These are phyloP conservation scores for Eudorina sp. DNA, from an alignment of 139 green algal genomes.

Conservation along the genomic window DNA sequence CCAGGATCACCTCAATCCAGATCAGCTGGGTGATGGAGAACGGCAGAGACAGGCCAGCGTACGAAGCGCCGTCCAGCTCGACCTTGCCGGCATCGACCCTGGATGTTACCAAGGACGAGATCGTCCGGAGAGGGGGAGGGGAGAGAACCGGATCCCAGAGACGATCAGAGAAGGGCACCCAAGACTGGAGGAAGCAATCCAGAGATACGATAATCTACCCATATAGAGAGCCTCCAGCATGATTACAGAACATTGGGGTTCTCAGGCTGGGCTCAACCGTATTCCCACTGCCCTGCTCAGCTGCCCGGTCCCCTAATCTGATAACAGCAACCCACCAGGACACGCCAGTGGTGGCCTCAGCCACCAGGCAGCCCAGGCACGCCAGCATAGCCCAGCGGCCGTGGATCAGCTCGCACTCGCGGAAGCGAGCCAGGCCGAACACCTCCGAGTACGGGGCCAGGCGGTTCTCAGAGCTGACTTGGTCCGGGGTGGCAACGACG, in stretches of 20 bases:
- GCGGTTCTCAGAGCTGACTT: slow-evolving; percentile 59
- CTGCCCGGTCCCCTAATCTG: too few relatives aligned
- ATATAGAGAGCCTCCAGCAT: too few relatives aligned
- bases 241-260: too few relatives aligned
- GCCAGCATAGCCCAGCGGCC: slow-evolving; percentile 97
- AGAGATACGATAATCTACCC: too few relatives aligned
- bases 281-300: too few relatives aligned
- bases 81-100: slow-evolving; percentile 90
- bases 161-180: too few relatives aligned
- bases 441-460: slow-evolving; percentile 90
- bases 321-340: slow-evolving; percentile 73
- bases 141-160: too few relatives aligned
- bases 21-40: slow-evolving; percentile 89
- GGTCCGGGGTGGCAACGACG: slow-evolving; percentile 60
- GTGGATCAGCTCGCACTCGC: slow-evolving; percentile 96
- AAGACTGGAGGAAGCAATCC: too few relatives aligned
- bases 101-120: too few relatives aligned
- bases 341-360: slow-evolving; percentile 86
- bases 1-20: slow-evolving; percentile 89
- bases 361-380: slow-evolving; percentile 83
- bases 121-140: too few relatives aligned
- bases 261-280: too few relatives aligned
- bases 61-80: slow-evolving; percentile 85
- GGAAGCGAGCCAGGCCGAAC: slow-evolving; percentile 95
- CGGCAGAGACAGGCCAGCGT: slow-evolving; percentile 85